Base-by-base conservation (phyloP, 352 stramenopile genomes). In the Phytophthora podocarpi region DNA sequence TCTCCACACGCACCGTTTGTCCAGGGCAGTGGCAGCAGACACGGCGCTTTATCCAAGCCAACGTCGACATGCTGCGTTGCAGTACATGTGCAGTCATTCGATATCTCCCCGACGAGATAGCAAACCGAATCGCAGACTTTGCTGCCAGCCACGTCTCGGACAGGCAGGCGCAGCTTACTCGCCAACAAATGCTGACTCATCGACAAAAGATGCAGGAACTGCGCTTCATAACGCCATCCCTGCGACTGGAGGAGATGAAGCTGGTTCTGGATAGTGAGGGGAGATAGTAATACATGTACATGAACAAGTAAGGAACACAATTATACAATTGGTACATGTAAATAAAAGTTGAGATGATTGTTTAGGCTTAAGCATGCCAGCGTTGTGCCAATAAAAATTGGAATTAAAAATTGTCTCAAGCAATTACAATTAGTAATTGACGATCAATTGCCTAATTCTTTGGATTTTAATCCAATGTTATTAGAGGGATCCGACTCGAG, bases 11-110 rank as follows among this genome's bases (percentile, higher is more conserved):
- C 12, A 52, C 47, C 5, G 46, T 59, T 21, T 16, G 57, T 30
- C 45, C 57, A 0, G 30, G 53, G 16, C 37, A 65, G 32, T 59
- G 57, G 49, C 57, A 59, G n/a, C 57, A 59, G 20, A 59, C 30
- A 20, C 47, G 41, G 24, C 39, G 39, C n/a, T 65, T 65, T 28
- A 39, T 65, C 18, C 47, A 59, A 48, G 57, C 57, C 24, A 65
- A 59, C 30, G 32, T 65, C 12, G 48, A 49, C 4, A 49, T 65
- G 36, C 18, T 65, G 15, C 49, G 31, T n/a, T 24, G 24, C 16
- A n/a, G n/a, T n/a, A n/a, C n/a, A n/a, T 34, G 43, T 24, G 16
- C 8, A 35, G 6, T 15, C 12, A 26, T 49, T 18, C 37, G 18
- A 10, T 59, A 40, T 31, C 26, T 65, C 3, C 47, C 57, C 3